Evolutionary conservation across 371 early-diverging fungal genomes (phyloP).

Genomic region (Rhizopus arrhizus): DNA sequence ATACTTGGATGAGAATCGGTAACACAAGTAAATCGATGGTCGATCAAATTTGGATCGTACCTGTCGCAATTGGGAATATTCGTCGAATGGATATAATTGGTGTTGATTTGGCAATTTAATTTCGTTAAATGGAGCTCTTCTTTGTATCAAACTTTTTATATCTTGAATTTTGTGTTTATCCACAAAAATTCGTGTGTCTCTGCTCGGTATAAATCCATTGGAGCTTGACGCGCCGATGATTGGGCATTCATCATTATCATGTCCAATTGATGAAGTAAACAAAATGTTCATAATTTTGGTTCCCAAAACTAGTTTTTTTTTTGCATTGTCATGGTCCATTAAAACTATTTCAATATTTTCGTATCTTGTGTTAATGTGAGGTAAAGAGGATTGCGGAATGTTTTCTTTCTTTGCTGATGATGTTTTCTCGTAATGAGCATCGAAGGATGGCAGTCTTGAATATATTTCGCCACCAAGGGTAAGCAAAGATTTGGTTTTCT

Average conservation of each 20-base stretch:
- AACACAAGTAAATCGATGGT: conserved; percentile 14
- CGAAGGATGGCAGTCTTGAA: conserved; percentile 13
- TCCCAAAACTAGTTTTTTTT: conserved; percentile 29
- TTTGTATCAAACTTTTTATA: conserved; percentile 9
- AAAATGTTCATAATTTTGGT: conserved; percentile 30
- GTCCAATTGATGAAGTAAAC: conserved; percentile 18
- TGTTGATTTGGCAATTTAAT: conserved; percentile 12
- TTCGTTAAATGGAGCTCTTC: neutral
- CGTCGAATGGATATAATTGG: conserved; percentile 30
- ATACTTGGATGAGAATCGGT: conserved; percentile 14
- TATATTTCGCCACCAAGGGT: conserved; percentile 13
- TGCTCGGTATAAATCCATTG: conserved; percentile 27
- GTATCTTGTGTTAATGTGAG: conserved; percentile 15
- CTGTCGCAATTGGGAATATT: conserved; percentile 13
- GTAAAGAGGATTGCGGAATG: conserved; percentile 14
- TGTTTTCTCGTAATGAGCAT: conserved; percentile 15
- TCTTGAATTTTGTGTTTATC: conserved; percentile 15
- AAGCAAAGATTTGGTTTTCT: conserved; percentile 6
- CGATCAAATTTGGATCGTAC: conserved; percentile 16
- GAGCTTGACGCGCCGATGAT: conserved; percentile 26
- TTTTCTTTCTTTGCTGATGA: conserved; percentile 13
- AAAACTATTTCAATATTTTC: conserved; percentile 14
- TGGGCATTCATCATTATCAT: conserved; percentile 13
- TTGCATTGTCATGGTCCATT: conserved; percentile 10
- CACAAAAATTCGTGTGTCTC: conserved; percentile 12